Evolutionary conservation across 805 yeast genomes (phyloP).

Genomic region (Kluyveromyces dobzhanskii): DNA sequence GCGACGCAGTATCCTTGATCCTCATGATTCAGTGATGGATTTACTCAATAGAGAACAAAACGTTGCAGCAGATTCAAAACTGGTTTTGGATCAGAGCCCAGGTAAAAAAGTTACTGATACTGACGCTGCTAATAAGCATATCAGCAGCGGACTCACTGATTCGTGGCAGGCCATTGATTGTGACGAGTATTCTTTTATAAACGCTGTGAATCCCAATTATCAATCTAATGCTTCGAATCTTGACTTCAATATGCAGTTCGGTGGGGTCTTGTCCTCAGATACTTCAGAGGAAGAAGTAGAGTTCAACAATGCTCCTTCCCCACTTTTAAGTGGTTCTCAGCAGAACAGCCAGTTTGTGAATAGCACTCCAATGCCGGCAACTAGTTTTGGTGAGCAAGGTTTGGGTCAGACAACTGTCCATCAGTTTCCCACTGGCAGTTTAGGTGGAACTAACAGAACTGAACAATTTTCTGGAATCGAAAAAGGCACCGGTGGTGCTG

Average conservation of each 20-base stretch:
- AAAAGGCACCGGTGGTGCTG: slow-evolving; percentile 3
- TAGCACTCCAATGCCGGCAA: neutral
- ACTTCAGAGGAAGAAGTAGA: slow-evolving; percentile 28
- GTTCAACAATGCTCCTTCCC: slow-evolving; percentile 9
- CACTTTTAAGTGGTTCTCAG: slow-evolving; percentile 4
- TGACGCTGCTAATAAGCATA: too few species aligned
- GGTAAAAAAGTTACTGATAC: neutral
- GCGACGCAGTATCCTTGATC: slow-evolving; percentile 20
- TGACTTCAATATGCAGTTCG: slow-evolving; percentile 7
- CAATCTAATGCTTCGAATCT: neutral
- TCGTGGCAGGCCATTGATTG: slow-evolving; percentile 26
- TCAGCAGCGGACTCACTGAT: slow-evolving; percentile 16
- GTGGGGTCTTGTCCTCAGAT: slow-evolving; percentile 22
- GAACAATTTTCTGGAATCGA: neutral
- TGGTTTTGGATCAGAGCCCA: too few species aligned
- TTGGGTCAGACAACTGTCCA: neutral
- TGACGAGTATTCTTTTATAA: slow-evolving; percentile 14
- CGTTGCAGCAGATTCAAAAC: too few species aligned
- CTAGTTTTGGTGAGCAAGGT: neutral
- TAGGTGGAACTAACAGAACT: neutral
- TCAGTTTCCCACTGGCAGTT: neutral
- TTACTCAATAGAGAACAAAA: too few species aligned
- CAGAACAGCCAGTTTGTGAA: slow-evolving; percentile 1
- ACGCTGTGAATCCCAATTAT: slow-evolving; percentile 7
- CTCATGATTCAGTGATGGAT: slow-evolving; percentile 25